Evolutionary conservation across 2,329 filamentous ascomycete genomes (phyloP), one percentile per base, ranked within the genome.

Genomic region (Aspergillus fumigatiaffinis): DNA sequence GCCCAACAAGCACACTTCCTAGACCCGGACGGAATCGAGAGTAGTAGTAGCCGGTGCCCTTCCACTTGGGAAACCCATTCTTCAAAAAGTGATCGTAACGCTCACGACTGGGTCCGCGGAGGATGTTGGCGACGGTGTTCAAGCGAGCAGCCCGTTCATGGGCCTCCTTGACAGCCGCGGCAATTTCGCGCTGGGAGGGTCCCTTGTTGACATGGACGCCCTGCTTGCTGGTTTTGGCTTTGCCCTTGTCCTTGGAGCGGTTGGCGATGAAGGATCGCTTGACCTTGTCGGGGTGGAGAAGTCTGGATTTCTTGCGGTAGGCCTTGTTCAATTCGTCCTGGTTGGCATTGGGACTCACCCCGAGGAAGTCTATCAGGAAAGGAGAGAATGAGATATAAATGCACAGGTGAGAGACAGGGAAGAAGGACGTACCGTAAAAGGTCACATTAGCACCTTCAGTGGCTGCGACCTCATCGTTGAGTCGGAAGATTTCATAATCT

Each of bases 1-100:
- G 78, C 50, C 93, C 92, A 26, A 88, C 60, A 52, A 97, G 76
- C 49, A 96, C 94, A 14, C 90, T 90, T 58, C 91, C 91, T 48
- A 97, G 80, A 8, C 94, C 94, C 1, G 94, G 94, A 21, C 94
- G 86, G 82, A 93, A 97, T 57, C 94, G 87, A 68, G 87, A 87
- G 80, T 99, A 99, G 83, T 97, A 99, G 83, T 99, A 99, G 61
- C 94, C 93, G 48, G 93, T 97, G 57, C 94, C 94, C 79, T 93
- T 92, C 94, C 94, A 99, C 55, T 85, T 86, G 32, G 94, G 94
- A 79, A 99, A 99, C 60, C 94, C 94, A 76, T 97, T 92, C 73
- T 80, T 79, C 59, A 97, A 77, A 79, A 97, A 99, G 75, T 97
- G 89, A 73, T 99, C 93, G 76, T 99, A 99, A 62, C 94, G 89